A percentile compares a stretch with the other conserved stretches of the same genome.
phyloP scores from a whole-genome alignment of 2,329 filamentous ascomycete species.

The Aspergillus neotritici region DNA sequence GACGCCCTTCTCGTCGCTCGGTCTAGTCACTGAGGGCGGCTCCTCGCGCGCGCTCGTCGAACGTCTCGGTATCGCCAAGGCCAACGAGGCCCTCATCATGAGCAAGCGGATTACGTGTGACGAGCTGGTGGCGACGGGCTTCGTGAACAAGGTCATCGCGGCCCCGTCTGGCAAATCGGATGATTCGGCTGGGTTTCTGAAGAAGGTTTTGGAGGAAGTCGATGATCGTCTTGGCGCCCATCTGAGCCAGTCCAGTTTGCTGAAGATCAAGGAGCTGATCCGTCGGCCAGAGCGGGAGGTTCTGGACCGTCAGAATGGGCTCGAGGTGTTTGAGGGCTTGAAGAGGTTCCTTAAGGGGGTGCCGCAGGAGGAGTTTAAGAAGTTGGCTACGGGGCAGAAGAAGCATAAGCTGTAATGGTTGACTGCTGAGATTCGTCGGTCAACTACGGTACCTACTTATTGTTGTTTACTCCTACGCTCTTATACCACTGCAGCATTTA shows the following conservation, averaged over 20 bases:
- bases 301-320: conserved; percentile 70
- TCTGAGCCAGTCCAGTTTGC: conserved; percentile 69
- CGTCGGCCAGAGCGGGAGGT: conserved; percentile 64
- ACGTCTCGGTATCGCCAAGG: conserved; percentile 71
- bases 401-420: conserved; percentile 73
- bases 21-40: conserved; percentile 83
- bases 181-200: conserved; percentile 64
- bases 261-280: conserved; percentile 80
- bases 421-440: too few relatives aligned
- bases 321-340: conserved; percentile 80
- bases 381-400: conserved; percentile 82
- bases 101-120: conserved; percentile 67
- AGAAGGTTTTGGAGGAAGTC: conserved; percentile 69
- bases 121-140: conserved; percentile 70
- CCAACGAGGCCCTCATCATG: conserved; percentile 91
- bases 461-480: too few relatives aligned
- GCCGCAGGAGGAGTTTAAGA: conserved; percentile 83
- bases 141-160: conserved; percentile 76
- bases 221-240: conserved; percentile 74
- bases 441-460: too few relatives aligned
- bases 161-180: conserved; percentile 50
- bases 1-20: conserved; percentile 84
- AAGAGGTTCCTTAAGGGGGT: conserved; percentile 72
- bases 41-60: conserved; percentile 72
- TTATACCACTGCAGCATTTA: too few relatives aligned